Percentiles rank a stretch among this genome's conserved stretches.
phyloP scores from a whole-genome alignment of 179 eudicot species.

The Actinidia chinensis region DNA sequence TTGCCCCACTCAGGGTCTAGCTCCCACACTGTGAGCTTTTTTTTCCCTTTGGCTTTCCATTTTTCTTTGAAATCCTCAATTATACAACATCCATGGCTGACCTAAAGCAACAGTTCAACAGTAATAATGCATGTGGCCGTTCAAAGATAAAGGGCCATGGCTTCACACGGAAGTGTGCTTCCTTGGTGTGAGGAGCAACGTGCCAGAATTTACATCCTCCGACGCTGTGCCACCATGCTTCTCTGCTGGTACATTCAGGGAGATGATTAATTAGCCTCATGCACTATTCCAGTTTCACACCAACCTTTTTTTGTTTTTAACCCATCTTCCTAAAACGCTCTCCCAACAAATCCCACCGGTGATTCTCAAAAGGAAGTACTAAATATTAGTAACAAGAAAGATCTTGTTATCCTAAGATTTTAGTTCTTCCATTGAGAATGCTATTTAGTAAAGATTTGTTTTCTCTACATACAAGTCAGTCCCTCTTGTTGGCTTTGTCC shows the following conservation, averaged over 20 bases:
- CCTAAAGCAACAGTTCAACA: slow-evolving; percentile 22
- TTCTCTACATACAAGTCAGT: not conserved
- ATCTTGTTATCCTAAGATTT: too few species aligned
- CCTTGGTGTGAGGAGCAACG: slow-evolving; percentile 76
- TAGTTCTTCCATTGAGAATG: too few species aligned
- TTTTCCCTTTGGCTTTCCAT: slow-evolving; percentile 16
- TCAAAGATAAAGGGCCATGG: slow-evolving; percentile 52
- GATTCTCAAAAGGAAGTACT: too few species aligned
- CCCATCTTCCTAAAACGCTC: too few species aligned
- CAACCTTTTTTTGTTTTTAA: not conserved
- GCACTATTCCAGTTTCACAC: not conserved
- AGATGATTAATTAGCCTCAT: slow-evolving; percentile 28
- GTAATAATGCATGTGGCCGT: slow-evolving; percentile 13
- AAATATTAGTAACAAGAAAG: too few species aligned
- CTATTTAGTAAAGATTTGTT: too few species aligned
- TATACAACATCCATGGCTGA: slow-evolving; percentile 21
- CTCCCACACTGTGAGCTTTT: slow-evolving; percentile 43
- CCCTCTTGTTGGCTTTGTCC: slow-evolving; percentile 3
- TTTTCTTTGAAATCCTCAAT: not conserved
- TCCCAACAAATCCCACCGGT: too few species aligned
- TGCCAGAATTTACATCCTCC: slow-evolving; percentile 73
- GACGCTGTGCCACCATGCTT: slow-evolving; percentile 92
- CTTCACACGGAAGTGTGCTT: slow-evolving; percentile 72
- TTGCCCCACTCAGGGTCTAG: slow-evolving; percentile 39
- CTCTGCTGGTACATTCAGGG: slow-evolving; percentile 85